A percentile compares a stretch with the other conserved stretches of the same genome.
These are phyloP conservation scores for Periconia macrospinosa DNA, from an alignment of 2,329 filamentous ascomycete genomes.

Conservation along the genomic window DNA sequence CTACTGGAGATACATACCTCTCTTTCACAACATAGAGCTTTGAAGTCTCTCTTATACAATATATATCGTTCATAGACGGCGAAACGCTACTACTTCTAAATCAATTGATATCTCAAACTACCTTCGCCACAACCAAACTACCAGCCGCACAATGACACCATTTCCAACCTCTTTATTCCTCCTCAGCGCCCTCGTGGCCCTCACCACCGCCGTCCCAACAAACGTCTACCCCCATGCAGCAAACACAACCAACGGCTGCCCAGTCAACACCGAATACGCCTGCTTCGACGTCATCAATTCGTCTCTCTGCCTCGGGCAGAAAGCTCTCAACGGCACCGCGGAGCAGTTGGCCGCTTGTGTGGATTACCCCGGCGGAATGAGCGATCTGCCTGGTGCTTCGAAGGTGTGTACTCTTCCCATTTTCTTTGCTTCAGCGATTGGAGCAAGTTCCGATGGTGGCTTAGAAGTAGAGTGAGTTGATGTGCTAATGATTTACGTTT, in stretches of 20 bases:
- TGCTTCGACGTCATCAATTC: constrained; percentile 20
- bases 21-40: no score
- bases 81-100: no score
- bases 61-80: no score
- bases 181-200: background rate
- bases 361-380: constrained; percentile 14
- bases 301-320: constrained; percentile 12
- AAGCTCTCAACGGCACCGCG: constrained; percentile 9
- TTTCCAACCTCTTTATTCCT: background rate
- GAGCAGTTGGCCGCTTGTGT: constrained; percentile 14
- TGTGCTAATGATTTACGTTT: background rate
- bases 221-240: background rate
- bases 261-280: constrained; percentile 13
- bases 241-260: constrained; percentile 9
- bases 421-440: background rate
- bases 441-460: background rate
- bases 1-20: no score
- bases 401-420: constrained; percentile 5
- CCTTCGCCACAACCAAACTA: background rate
- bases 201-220: constrained; percentile 4
- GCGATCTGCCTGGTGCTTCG: constrained; percentile 13
- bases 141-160: background rate
- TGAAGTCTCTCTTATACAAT: no score
- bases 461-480: background rate
- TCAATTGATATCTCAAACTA: background rate